phyloP scores from a whole-genome alignment of 1,284 basidiomycete genomes.

The Nidula niveotomentosa region DNA sequence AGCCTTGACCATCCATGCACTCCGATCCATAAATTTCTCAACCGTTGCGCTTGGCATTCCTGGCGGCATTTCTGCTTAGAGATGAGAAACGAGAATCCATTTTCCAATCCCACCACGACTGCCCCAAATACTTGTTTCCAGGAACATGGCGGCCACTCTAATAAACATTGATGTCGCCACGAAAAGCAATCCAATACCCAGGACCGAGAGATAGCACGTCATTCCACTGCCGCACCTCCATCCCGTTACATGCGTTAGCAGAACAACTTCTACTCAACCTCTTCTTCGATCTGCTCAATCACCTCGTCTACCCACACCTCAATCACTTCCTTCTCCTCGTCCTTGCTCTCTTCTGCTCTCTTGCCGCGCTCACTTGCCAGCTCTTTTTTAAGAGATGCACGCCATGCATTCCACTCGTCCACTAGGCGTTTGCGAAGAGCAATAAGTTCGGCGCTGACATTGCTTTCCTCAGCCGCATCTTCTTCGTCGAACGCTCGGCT shows the following conservation, averaged over 20 bases:
- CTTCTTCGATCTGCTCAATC: constrained; percentile 84
- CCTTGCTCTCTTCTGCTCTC: constrained; percentile 35
- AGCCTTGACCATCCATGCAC: too few relatives aligned
- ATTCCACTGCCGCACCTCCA: not conserved
- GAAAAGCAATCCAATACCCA: too few relatives aligned
- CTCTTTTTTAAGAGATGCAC: constrained; percentile 60
- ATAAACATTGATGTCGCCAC: constrained; percentile 19
- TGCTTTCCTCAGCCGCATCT: constrained; percentile 94
- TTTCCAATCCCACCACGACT: constrained; percentile 10
- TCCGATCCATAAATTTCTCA: too few relatives aligned
- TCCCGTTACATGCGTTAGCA: too few relatives aligned
- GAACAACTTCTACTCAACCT: constrained; percentile 41
- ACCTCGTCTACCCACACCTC: constrained; percentile 92
- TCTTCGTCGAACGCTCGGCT: constrained; percentile 95
- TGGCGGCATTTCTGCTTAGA: too few relatives aligned
- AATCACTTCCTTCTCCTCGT: constrained; percentile 80
- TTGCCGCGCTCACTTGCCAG: constrained; percentile 49
- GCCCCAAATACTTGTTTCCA: constrained; percentile 7
- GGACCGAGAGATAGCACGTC: too few relatives aligned
- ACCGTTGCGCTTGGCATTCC: too few relatives aligned
- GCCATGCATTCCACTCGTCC: constrained; percentile 99
- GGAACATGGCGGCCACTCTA: constrained; percentile 9
- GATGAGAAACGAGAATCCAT: constrained; percentile 5
- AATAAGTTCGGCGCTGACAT: constrained; percentile 91
- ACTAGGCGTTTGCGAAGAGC: constrained; percentile 90